These are phyloP conservation scores for Chernovozyma sophiae-reginae DNA, from an alignment of 1,139 yeast species.

Conservation along the genomic window DNA sequence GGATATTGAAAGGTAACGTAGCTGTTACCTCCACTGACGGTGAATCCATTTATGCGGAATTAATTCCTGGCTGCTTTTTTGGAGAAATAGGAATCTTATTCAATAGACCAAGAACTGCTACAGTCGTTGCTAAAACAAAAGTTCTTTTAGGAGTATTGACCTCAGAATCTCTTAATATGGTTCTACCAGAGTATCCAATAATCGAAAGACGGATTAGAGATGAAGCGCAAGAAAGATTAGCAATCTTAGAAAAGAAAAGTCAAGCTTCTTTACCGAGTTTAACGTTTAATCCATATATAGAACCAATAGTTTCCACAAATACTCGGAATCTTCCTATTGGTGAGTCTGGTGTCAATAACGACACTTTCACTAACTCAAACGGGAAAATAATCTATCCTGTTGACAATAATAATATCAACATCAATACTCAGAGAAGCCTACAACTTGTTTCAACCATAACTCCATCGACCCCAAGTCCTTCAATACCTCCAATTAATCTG, in stretches of 20 bases:
- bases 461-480: slow-evolving; percentile 6
- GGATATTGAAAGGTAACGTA: slow-evolving; percentile 73
- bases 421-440: background rate
- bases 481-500: slow-evolving; percentile 5
- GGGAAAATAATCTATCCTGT: too few species aligned
- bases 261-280: slow-evolving; percentile 16
- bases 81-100: slow-evolving; percentile 77
- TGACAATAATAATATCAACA: background rate
- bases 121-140: slow-evolving; percentile 67
- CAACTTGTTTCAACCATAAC: background rate
- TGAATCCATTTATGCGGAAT: slow-evolving; percentile 66
- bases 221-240: slow-evolving; percentile 73
- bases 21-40: slow-evolving; percentile 74
- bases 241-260: slow-evolving; percentile 61
- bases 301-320: background rate
- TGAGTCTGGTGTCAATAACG: background rate
- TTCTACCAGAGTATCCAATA: slow-evolving; percentile 56
- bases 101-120: slow-evolving; percentile 74
- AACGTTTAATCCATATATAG: background rate
- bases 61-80: slow-evolving; percentile 65
- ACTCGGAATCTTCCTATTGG: background rate
- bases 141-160: slow-evolving; percentile 68
- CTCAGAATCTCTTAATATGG: slow-evolving; percentile 55
- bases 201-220: slow-evolving; percentile 68
- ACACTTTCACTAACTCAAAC: background rate